Evolutionary conservation across 257 asterid genomes (phyloP).

Genomic region (Solanum bukasovii): DNA sequence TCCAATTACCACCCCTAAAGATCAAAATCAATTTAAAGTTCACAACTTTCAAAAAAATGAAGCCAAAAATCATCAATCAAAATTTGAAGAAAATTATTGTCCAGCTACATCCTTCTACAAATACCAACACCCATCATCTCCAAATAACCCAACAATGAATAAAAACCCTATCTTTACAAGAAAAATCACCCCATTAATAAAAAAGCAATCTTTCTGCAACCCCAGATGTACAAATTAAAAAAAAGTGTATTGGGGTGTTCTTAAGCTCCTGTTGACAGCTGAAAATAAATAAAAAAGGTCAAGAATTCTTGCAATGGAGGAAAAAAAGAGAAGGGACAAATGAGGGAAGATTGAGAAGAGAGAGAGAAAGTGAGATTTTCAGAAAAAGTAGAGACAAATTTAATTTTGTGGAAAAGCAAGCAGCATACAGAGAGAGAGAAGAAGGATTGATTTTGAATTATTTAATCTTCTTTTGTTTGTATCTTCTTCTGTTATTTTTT

Average conservation of each 20-base stretch:
- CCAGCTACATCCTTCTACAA: slow-evolving; percentile 38
- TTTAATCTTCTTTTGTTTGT: neutral
- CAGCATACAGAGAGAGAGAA: neutral
- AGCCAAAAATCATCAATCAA: neutral
- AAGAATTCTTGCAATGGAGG: neutral
- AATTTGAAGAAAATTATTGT: neutral
- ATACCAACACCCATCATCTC: slow-evolving; percentile 18
- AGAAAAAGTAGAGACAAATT: neutral
- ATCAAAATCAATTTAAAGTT: slow-evolving; percentile 1
- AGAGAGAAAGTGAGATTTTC: slow-evolving; percentile 21
- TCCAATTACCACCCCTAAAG: neutral
- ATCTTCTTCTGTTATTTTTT: neutral
- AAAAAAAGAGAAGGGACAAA: neutral
- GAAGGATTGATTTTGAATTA: neutral
- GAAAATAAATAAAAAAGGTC: neutral
- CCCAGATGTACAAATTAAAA: neutral
- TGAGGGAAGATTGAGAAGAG: slow-evolving; percentile 43
- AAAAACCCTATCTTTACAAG: slow-evolving; percentile 32
- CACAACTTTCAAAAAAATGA: neutral
- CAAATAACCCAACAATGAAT: neutral
- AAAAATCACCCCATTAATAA: slow-evolving; percentile 17
- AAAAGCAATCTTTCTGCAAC: slow-evolving; percentile 17
- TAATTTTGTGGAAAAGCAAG: neutral
- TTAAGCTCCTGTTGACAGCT: neutral
- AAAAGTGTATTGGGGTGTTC: neutral